A percentile compares a stretch with the other conserved stretches of the same genome.
These are phyloP conservation scores for Candida khao-thaluensis DNA, from an alignment of 805 yeast genomes.

Conservation along the genomic window DNA sequence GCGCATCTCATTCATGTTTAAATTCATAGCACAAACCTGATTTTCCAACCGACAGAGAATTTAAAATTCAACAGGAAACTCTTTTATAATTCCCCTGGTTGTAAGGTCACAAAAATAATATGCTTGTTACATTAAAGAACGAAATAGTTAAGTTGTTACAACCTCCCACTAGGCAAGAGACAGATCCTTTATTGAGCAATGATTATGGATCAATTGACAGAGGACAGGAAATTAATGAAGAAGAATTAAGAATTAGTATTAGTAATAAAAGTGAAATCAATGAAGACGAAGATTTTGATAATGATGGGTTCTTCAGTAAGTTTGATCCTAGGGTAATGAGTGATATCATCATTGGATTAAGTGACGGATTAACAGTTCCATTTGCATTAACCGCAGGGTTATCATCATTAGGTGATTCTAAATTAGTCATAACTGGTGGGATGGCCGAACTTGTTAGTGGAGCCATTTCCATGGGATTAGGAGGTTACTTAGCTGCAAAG, in stretches of 20 bases:
- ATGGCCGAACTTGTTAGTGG: constrained; percentile 97
- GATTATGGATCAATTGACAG: constrained; percentile 43
- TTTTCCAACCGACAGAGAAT: not conserved
- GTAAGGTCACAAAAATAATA: no score
- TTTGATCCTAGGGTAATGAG: constrained; percentile 92
- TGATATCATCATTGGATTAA: constrained; percentile 87
- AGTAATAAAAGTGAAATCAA: constrained; percentile 19
- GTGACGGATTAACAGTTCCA: constrained; percentile 98
- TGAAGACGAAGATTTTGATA: constrained; percentile 25
- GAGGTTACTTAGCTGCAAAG: constrained; percentile 94
- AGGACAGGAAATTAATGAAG: constrained; percentile 34
- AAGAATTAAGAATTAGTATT: constrained; percentile 30
- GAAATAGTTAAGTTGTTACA: constrained; percentile 28
- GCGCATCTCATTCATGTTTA: constrained; percentile 1
- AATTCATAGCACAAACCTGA: constrained; percentile 1
- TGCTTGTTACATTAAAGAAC: constrained; percentile 38
- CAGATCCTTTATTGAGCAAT: constrained; percentile 27
- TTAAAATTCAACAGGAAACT: no score
- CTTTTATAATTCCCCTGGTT: no score
- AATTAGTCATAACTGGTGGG: constrained; percentile 94
- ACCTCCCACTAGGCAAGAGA: constrained; percentile 27
- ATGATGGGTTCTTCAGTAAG: constrained; percentile 44
- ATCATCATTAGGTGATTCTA: constrained; percentile 84
- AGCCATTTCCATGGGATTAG: constrained; percentile 96
- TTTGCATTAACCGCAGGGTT: constrained; percentile 97